Evolutionary conservation across 768 basidiomycete species (phyloP).

Genomic region (Jaapia argillacea): DNA sequence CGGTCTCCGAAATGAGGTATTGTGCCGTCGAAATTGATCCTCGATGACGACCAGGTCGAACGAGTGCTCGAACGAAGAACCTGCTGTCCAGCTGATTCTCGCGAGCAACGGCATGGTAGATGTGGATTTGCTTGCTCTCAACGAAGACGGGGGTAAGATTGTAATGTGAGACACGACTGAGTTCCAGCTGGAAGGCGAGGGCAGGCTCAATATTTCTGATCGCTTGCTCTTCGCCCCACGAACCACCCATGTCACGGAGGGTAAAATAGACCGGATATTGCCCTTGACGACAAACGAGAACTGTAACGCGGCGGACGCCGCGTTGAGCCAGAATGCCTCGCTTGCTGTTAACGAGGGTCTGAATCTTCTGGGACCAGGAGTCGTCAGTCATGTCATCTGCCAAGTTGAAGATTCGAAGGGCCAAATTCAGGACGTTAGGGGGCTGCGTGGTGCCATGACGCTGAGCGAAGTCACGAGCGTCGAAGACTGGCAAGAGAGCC

Average conservation of each 20-base stretch:
- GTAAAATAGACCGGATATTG: slow-evolving; percentile 96
- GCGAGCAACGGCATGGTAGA: slow-evolving; percentile 90
- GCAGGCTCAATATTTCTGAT: slow-evolving; percentile 99
- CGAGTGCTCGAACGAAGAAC: slow-evolving; percentile 95
- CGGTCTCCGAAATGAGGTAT: slow-evolving; percentile 97
- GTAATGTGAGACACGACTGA: slow-evolving; percentile 93
- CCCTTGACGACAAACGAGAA: slow-evolving; percentile 84
- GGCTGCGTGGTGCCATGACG: slow-evolving; percentile 68
- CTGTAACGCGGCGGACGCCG: slow-evolving; percentile 86
- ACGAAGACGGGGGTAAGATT: slow-evolving; percentile 94
- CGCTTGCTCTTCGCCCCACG: slow-evolving; percentile 90
- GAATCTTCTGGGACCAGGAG: slow-evolving; percentile 66
- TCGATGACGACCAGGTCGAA: slow-evolving; percentile 89
- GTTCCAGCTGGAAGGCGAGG: slow-evolving; percentile 94
- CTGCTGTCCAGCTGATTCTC: slow-evolving; percentile 97
- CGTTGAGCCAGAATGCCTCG: slow-evolving; percentile 51
- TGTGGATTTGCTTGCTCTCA: slow-evolving; percentile 95
- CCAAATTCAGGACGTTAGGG: slow-evolving; percentile 92
- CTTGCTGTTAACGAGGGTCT: slow-evolving; percentile 62
- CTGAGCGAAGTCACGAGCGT: slow-evolving; percentile 58
- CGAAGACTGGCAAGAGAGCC: slow-evolving; percentile 64
- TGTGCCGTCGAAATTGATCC: slow-evolving; percentile 93
- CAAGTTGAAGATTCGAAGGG: slow-evolving; percentile 80
- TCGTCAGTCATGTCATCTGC: slow-evolving; percentile 70
- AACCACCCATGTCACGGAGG: slow-evolving; percentile 58